Conservation (phyloP, 805 yeast genomes). For the Hanseniaspora guilliermondii region DNA sequence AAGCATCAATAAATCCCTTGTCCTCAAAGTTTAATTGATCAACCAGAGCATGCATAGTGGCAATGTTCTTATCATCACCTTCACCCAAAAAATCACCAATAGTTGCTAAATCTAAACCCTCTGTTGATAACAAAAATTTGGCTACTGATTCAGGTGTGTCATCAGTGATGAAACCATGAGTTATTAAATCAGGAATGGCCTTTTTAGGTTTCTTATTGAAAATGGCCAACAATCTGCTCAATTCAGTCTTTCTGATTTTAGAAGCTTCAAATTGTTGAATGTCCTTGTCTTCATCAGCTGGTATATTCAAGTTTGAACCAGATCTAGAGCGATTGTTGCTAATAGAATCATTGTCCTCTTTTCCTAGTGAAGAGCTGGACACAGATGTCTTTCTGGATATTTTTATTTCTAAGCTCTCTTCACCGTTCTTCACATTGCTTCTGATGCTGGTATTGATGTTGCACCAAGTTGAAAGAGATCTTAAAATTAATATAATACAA, state of each 20-base stretch:
- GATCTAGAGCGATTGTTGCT: background rate
- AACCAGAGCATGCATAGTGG: slow-evolving; percentile 86
- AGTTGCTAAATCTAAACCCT: slow-evolving; percentile 66
- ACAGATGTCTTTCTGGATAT: slow-evolving; percentile 13
- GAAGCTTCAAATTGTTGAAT: slow-evolving; percentile 75
- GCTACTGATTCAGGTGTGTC: slow-evolving; percentile 63
- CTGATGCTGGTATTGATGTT: slow-evolving; percentile 34
- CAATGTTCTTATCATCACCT: slow-evolving; percentile 63
- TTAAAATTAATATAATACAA: slow-evolving; percentile 67
- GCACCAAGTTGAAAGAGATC: slow-evolving; percentile 78
- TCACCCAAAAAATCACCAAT: slow-evolving; percentile 91
- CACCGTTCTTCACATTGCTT: background rate
- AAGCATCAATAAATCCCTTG: slow-evolving; percentile 66
- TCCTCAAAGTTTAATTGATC: slow-evolving; percentile 69
- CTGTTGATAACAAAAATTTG: slow-evolving; percentile 54
- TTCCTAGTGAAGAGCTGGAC: slow-evolving; percentile 16
- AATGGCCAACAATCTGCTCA: slow-evolving; percentile 61
- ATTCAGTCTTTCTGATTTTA: slow-evolving; percentile 70
- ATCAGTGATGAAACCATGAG: slow-evolving; percentile 49
- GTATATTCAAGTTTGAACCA: background rate
- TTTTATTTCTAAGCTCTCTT: slow-evolving; percentile 10
- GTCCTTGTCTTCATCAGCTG: slow-evolving; percentile 33
- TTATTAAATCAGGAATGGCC: slow-evolving; percentile 55
- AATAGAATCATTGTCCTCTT: background rate
- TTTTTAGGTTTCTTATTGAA: slow-evolving; percentile 78